Evolutionary conservation across 1,284 basidiomycete genomes (phyloP).

Genomic region (Boletellus deceptivus): DNA sequence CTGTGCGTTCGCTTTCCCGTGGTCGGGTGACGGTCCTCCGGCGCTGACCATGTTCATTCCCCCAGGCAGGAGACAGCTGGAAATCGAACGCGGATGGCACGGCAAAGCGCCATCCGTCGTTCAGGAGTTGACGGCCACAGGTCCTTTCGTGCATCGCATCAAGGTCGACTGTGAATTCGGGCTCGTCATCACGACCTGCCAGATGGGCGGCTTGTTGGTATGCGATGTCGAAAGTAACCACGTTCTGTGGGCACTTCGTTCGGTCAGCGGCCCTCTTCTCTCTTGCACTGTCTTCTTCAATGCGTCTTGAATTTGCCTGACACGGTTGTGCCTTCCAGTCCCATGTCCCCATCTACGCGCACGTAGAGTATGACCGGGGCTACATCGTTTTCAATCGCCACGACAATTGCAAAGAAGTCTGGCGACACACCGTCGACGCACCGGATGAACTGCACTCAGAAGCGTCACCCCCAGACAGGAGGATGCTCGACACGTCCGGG

Average conservation of each 20-base stretch:
- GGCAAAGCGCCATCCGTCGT: slow-evolving; percentile 45
- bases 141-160: slow-evolving; percentile 59
- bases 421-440: slow-evolving; percentile 47
- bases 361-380: slow-evolving; percentile 70
- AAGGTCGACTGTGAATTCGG: slow-evolving; percentile 65
- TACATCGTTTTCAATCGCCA: slow-evolving; percentile 66
- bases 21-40: background rate
- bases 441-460: slow-evolving; percentile 25
- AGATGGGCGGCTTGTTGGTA: slow-evolving; percentile 53
- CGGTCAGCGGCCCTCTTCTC: slow-evolving; percentile 43
- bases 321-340: no score
- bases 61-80: slow-evolving; percentile 45
- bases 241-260: slow-evolving; percentile 55
- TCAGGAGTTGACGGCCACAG: slow-evolving; percentile 34
- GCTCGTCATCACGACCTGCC: slow-evolving; percentile 55
- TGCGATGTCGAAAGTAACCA: slow-evolving; percentile 49
- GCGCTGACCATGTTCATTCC: slow-evolving; percentile 8
- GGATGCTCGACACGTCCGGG: slow-evolving; percentile 32
- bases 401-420: slow-evolving; percentile 61
- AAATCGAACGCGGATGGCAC: slow-evolving; percentile 54
- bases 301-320: no score
- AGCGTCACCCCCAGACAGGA: slow-evolving; percentile 37
- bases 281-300: background rate
- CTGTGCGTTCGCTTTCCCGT: slow-evolving; percentile 44
- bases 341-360: slow-evolving; percentile 50